phyloP scores from a whole-genome alignment of 2,329 filamentous ascomycete genomes.

The Scopulariopsis brevicaulis region DNA sequence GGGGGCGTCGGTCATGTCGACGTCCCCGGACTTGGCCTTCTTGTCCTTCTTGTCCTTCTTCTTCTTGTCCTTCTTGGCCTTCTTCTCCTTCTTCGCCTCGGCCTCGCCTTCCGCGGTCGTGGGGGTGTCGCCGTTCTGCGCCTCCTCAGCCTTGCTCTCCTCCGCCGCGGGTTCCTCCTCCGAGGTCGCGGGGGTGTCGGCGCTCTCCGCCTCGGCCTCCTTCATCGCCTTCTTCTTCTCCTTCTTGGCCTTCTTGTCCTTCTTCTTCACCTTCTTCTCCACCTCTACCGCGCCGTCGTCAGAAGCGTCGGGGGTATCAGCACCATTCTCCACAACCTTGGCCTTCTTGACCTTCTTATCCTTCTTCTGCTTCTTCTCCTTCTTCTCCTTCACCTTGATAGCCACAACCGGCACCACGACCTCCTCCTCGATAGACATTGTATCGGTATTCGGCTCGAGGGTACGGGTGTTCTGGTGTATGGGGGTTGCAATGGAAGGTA shows the following conservation, averaged over 20 bases:
- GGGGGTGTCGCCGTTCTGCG: slow-evolving; percentile 11
- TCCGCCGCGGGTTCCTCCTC: slow-evolving; percentile 7
- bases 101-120: slow-evolving; percentile 6
- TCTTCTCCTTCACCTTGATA: not conserved
- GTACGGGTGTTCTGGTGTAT: not conserved
- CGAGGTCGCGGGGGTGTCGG: not conserved
- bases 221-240: slow-evolving; percentile 16
- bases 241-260: slow-evolving; percentile 24
- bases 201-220: slow-evolving; percentile 8
- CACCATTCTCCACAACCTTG: not conserved
- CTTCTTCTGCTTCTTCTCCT: slow-evolving; percentile 2
- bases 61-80: slow-evolving; percentile 21
- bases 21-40: slow-evolving; percentile 13
- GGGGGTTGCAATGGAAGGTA: not conserved
- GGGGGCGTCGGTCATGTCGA: slow-evolving; percentile 19
- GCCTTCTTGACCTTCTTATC: slow-evolving; percentile 2
- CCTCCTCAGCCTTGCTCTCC: slow-evolving; percentile 7
- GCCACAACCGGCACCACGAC: slow-evolving; percentile 8
- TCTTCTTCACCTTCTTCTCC: slow-evolving; percentile 11
- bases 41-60: slow-evolving; percentile 13
- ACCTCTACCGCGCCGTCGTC: slow-evolving; percentile 4
- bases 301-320: not conserved
- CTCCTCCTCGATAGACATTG: slow-evolving; percentile 6
- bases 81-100: slow-evolving; percentile 20
- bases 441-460: not conserved